Evolutionary conservation across 2,329 filamentous ascomycete genomes (phyloP), one percentile per base, ranked within the genome.

Genomic region (Westerdykella aurantiaca): DNA sequence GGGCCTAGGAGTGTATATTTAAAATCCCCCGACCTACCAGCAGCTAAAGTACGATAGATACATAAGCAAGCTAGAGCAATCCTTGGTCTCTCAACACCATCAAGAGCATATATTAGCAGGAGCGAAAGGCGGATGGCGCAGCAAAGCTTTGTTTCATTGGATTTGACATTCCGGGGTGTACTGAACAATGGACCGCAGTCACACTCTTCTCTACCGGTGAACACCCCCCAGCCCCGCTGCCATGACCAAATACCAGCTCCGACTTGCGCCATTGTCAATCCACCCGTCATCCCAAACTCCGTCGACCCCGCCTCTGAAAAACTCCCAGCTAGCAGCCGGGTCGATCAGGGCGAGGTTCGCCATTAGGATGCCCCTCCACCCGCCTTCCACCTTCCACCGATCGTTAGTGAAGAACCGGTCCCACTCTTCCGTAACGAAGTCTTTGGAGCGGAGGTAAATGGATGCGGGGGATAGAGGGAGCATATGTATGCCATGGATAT

Each of bases 331-430:
- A 6, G 77, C 69, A 41, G 66, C 68, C 0, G 91, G 81, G 61
- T 95, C 80, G 34, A 89, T 73, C 6, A 90, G 81, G 0, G 88
- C 89, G 35, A 88, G 76, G 64, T 94, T 96, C 17, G 82, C 87
- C 57, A 84, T 88, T 31, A 97, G 67, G 14, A 97, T 80, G 1
- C 91, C 88, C 63, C 80, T 85, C 93, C 93, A 97, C 0, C 88
- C 88, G 35, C 85, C 86, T 6, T 73, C 69, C 5, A 89, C 80
- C 0, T 70, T 62, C 1, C 80, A 80, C 9, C 85, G 77, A 0
- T 81, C 81, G 17, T 80, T 72, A 41, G 77, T 76, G 66, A 97
- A 97, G 60, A 85, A 88, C 2, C 78, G 76, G 37, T 83, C 72
- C 62, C 61, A 68, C 45, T 68, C 91, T 67, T 95, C 80, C 35